Evolutionary conservation across 257 asterid genomes (phyloP).

Genomic region (Solanum medicagineum): DNA sequence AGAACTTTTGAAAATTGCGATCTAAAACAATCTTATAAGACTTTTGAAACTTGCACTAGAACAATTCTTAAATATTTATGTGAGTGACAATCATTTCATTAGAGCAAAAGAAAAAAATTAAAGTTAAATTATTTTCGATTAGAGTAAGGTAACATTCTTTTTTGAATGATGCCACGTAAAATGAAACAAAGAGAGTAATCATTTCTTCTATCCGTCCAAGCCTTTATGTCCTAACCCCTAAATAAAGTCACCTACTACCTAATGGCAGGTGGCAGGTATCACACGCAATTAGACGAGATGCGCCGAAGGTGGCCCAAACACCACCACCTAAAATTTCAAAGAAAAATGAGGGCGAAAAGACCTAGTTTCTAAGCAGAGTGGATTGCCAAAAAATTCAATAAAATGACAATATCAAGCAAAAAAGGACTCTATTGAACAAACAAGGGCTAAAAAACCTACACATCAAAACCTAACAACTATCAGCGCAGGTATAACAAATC

Average conservation of each 20-base stretch:
- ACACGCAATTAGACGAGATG: not conserved
- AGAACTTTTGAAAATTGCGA: too few relatives aligned
- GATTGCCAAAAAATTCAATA: not conserved
- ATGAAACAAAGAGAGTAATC: not conserved
- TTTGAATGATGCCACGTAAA: too few relatives aligned
- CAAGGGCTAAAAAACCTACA: not conserved
- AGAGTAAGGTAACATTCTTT: too few relatives aligned
- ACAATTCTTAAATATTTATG: too few relatives aligned
- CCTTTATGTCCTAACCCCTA: not conserved
- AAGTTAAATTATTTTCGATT: too few relatives aligned
- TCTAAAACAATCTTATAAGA: too few relatives aligned
- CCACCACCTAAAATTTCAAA: not conserved
- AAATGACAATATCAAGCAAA: not conserved
- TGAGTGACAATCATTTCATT: too few relatives aligned
- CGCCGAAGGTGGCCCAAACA: too few relatives aligned
- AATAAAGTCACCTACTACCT: not conserved
- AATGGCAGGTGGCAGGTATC: not conserved
- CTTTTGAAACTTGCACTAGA: too few relatives aligned
- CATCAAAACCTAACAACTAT: not conserved
- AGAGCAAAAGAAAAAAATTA: too few relatives aligned
- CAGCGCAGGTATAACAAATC: not conserved
- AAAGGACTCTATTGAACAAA: not conserved
- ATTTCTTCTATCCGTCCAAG: not conserved
- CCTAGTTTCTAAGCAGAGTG: not conserved
- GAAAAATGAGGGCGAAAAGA: not conserved